Base-by-base conservation (phyloP, 2,329 filamentous ascomycete genomes). In the Trichoderma atroviride region DNA sequence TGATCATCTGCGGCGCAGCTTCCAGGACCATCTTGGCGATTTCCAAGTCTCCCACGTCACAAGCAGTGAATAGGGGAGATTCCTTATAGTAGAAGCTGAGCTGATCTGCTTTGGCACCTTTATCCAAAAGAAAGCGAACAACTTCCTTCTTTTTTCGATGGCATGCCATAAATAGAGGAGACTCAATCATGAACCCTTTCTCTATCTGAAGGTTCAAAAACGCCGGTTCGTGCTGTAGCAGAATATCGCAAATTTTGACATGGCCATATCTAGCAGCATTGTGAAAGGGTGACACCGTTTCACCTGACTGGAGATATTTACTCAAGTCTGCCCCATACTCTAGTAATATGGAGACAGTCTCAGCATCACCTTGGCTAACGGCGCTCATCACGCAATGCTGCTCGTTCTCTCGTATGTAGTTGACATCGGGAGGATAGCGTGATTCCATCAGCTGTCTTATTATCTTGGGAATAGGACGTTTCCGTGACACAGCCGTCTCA, bases 1-100 rank as follows among this genome's bases (percentile, higher is more conserved):
- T 67, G 27, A 74, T 65, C 56, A 74, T 72, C 22, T 73, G 58
- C 13, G 74, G 73, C 6, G 69, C 70, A 5, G 65, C 72, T 16
- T 71, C 66, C 19, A 75, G 62, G 4, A 75, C 10, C 27, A 71
- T 50, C 55, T 73, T 71, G 29, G 72, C 69, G 10, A 70, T 69
- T 1, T 75, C 72, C 9, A 71, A 9, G 11, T 70, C 37, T 2
- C 66, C 69, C 14, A 29, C 19, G 5, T 68, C 40, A 33, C 73
- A 75, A 4, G 75, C 74, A 1, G 58, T 55, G 50, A 72, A 63
- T 11, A 76, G 60, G 3, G 73, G 69, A 0, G 74, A 74, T 57
- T 72, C 72, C 16, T 70, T 35, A 19, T 66, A 71, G 19, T 72
- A 63, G 24, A 47, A 61, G 10, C 71, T 71, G 10, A 59, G 56